phyloP scores from a whole-genome alignment of 805 yeast species.

The Isabelozyma rhagii region DNA sequence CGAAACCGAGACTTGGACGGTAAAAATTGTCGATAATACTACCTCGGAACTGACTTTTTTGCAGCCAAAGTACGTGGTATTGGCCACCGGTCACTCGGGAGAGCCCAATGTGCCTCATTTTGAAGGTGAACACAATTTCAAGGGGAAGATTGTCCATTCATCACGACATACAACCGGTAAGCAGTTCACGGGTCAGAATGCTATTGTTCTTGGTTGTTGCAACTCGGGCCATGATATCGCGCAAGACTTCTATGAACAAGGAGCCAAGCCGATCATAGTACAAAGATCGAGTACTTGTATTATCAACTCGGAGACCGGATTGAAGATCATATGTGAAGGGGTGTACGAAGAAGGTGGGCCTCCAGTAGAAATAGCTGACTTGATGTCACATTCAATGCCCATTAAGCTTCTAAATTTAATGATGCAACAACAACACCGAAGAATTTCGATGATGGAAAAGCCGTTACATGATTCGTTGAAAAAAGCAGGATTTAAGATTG shows the following conservation, averaged over 20 bases:
- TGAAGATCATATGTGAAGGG: conserved; percentile 24
- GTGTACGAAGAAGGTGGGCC: conserved; percentile 37
- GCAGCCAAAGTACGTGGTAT: conserved; percentile 35
- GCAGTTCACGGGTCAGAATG: conserved; percentile 38
- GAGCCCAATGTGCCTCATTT: conserved; percentile 43
- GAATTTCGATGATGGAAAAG: conserved; percentile 27
- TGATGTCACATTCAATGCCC: conserved; percentile 33
- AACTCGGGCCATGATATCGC: conserved; percentile 47
- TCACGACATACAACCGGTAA: conserved; percentile 41
- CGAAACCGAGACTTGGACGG: conserved; percentile 25
- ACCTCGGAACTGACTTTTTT: conserved; percentile 19
- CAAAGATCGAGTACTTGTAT: conserved; percentile 47
- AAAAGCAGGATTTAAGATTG: conserved; percentile 37
- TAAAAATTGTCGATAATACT: conserved; percentile 22
- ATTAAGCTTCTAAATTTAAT: conserved; percentile 27
- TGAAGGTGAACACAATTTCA: conserved; percentile 32
- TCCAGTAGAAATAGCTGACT: conserved; percentile 36
- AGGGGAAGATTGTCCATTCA: conserved; percentile 40
- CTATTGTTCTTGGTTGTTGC: conserved; percentile 44
- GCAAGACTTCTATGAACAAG: conserved; percentile 44
- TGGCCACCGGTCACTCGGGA: conserved; percentile 48
- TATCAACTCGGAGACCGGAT: conserved; percentile 32
- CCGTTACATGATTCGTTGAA: conserved; percentile 27
- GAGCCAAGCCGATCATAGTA: conserved; percentile 40
- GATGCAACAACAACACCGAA: conserved; percentile 36